Base-by-base conservation (phyloP, 2,329 filamentous ascomycete genomes). In the Diaporthe australafricana region DNA sequence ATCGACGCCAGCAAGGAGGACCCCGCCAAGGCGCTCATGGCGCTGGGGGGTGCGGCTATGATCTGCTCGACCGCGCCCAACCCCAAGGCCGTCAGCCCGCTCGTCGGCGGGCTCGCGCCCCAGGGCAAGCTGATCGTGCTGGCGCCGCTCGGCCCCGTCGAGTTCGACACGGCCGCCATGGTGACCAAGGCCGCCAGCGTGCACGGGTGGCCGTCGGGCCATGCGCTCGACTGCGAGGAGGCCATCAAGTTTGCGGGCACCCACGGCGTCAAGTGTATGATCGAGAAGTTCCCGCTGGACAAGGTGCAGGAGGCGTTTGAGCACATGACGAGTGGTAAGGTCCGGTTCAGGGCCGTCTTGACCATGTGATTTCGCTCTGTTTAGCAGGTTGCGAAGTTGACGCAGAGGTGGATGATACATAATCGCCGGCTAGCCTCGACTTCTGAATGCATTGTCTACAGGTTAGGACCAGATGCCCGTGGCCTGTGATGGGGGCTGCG, bases 61-160 rank as follows among this genome's bases (percentile, higher is more conserved):
- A 87, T 92, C 70, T 84, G 91, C 4, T 83, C 88, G 42, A 92
- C 90, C 2, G 90, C 90, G 4, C 91, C 91, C 8, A 90, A 89
- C 77, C 83, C 89, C 2, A 82, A 87, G 72, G 82, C 88, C 35
- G 86, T 92, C 68, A 77, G 82, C 1, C 84, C 86, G 5, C 77
- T 92, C 40, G 81, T 89, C 0, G 82, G 77, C 3, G 91, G 87
- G 3, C 82, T 91, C 6, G 86, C 83, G 4, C 77, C 85, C 0
- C 80, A 81, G 5, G 90, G 91, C 8, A 91, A 88, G 77, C 75
- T 92, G 5, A 78, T 92, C 9, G 81, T 90, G 32, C 83, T 91
- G 45, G 86, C 90, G 0, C 86, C 86, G 1, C 82, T 85, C 1
- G 86, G 86, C 2, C 72, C 76, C 0, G 80, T 86, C 30, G 80